Evolutionary conservation across 2,329 filamentous ascomycete species (phyloP).

Genomic region (Eurotiales sp.): DNA sequence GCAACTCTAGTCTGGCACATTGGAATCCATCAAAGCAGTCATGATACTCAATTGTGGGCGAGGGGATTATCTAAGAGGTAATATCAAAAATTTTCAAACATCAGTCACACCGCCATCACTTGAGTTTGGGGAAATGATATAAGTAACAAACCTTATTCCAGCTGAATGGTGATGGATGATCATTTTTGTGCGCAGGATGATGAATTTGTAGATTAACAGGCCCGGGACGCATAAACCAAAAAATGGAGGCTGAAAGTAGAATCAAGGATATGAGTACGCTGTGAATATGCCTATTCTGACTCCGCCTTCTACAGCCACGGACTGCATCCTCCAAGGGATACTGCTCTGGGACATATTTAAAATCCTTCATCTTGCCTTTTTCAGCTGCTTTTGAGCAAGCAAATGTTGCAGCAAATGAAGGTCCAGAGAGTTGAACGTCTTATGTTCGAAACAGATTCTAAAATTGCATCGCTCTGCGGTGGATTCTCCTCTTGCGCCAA

Average conservation of each 20-base stretch:
- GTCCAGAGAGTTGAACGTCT: too few relatives aligned
- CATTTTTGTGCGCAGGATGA: neutral
- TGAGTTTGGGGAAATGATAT: too few relatives aligned
- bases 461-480: neutral
- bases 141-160: constrained; percentile 9
- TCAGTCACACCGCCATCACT: too few relatives aligned
- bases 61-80: constrained; percentile 29
- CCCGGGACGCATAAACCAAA: neutral
- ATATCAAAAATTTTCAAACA: too few relatives aligned
- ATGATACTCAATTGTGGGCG: constrained; percentile 30
- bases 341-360: neutral
- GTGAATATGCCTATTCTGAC: neutral
- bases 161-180: neutral
- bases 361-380: neutral
- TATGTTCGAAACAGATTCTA: too few relatives aligned
- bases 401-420: neutral
- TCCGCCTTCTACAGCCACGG: neutral
- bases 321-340: neutral
- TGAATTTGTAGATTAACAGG: neutral
- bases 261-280: neutral
- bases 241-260: neutral
- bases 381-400: neutral
- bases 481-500: neutral
- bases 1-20: constrained; percentile 49
- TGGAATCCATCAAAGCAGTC: constrained; percentile 45